Percentiles rank a stretch among this genome's conserved stretches.
phyloP scores from a whole-genome alignment of 169 alveolate species.

The Eimeria maxima region DNA sequence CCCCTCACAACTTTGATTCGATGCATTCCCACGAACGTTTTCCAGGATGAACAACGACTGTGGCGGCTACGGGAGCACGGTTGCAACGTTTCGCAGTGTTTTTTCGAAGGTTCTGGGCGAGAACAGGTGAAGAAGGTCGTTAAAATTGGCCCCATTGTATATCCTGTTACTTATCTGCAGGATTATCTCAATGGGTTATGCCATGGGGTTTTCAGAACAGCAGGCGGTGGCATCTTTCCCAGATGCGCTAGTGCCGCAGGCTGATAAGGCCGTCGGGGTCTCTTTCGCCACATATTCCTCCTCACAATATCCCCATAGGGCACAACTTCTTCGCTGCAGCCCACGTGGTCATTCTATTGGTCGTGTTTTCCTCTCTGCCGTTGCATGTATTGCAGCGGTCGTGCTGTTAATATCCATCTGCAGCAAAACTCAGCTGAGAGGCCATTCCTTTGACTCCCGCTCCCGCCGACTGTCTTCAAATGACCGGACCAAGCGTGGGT shows the following conservation, averaged over 20 bases:
- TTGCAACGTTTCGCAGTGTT: not conserved
- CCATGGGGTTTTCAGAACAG: not conserved
- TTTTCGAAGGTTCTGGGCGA: not conserved
- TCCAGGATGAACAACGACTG: not conserved
- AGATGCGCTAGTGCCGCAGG: not conserved
- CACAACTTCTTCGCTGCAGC: not conserved
- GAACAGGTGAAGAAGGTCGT: not conserved
- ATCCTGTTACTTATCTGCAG: not conserved
- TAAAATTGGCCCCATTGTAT: not conserved
- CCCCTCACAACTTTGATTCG: not conserved
- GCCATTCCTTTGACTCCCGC: not conserved
- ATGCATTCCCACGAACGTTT: not conserved
- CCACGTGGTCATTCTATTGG: not conserved
- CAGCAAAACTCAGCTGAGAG: not conserved
- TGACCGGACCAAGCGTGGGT: not conserved
- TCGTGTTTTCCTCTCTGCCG: not conserved
- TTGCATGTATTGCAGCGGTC: constrained; percentile 34
- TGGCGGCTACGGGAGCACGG: not conserved
- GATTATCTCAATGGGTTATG: not conserved
- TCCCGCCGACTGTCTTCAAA: not conserved
- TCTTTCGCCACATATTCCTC: too few relatives aligned
- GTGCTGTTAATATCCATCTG: not conserved
- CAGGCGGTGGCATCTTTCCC: not conserved
- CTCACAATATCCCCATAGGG: too few relatives aligned
- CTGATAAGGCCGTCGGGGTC: too few relatives aligned